These are phyloP conservation scores for Hansenula sp. DNA, from an alignment of 1,139 yeast species.

Conservation along the genomic window DNA sequence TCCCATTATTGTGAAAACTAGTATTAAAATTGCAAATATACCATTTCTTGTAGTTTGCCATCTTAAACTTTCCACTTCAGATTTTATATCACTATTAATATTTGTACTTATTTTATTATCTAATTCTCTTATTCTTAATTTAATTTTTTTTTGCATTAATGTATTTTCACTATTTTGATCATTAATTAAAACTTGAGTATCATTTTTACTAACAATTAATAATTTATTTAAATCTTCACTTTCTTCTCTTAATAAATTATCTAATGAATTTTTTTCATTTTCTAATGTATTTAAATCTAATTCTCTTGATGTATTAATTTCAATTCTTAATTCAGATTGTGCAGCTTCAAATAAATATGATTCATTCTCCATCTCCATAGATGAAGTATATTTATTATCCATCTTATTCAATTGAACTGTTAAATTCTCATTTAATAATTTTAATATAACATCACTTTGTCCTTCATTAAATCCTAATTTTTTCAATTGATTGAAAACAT, in stretches of 20 bases:
- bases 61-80: slow-evolving; percentile 82
- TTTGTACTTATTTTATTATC: slow-evolving; percentile 84
- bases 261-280: slow-evolving; percentile 62
- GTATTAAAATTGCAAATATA: slow-evolving; percentile 29
- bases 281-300: slow-evolving; percentile 65
- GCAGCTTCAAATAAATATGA: slow-evolving; percentile 89
- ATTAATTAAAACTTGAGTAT: slow-evolving; percentile 77
- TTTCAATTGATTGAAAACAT: slow-evolving; percentile 21
- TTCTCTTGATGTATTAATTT: slow-evolving; percentile 70
- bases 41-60: slow-evolving; percentile 96
- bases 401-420: slow-evolving; percentile 53
- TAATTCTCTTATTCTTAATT: slow-evolving; percentile 74
- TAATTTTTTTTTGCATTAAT: slow-evolving; percentile 64
- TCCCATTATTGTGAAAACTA: slow-evolving; percentile 45
- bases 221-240: slow-evolving; percentile 77
- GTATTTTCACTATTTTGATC: slow-evolving; percentile 87
- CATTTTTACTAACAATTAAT: slow-evolving; percentile 58
- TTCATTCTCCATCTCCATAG: slow-evolving; percentile 77
- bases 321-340: slow-evolving; percentile 79
- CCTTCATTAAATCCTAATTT: slow-evolving; percentile 39
- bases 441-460: slow-evolving; percentile 52
- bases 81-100: slow-evolving; percentile 73
- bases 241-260: slow-evolving; percentile 64
- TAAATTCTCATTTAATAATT: slow-evolving; percentile 44
- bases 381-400: slow-evolving; percentile 56